phyloP scores from a whole-genome alignment of 176 grass and related monocot species.

The Triticum turgidum region DNA sequence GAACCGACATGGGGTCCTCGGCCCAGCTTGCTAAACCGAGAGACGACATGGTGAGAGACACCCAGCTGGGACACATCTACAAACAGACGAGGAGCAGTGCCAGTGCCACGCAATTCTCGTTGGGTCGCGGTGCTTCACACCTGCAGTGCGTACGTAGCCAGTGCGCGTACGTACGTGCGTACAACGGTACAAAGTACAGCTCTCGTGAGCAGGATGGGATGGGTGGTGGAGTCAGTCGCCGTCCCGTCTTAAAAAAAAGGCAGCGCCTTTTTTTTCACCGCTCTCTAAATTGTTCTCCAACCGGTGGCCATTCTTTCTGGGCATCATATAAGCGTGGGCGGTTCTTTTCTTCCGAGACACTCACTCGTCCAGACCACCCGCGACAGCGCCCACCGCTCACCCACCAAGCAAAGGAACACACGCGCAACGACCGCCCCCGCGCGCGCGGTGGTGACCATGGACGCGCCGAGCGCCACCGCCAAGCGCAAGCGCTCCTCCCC shows the following conservation, averaged over 20 bases:
- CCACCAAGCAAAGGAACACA: neutral
- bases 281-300: neutral
- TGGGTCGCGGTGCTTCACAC: neutral
- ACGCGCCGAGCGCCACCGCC: slow-evolving; percentile 1
- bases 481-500: slow-evolving; percentile 34
- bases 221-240: neutral
- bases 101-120: neutral
- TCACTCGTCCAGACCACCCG: neutral
- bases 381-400: neutral
- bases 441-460: slow-evolving; percentile 14
- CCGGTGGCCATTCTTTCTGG: neutral
- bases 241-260: neutral
- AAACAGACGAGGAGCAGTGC: too few relatives aligned
- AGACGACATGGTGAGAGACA: too few relatives aligned
- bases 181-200: neutral
- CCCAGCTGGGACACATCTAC: neutral
- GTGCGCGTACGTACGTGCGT: neutral
- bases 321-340: slow-evolving; percentile 19
- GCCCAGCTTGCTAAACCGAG: too few relatives aligned
- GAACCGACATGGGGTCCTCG: too few relatives aligned
- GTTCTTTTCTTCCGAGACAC: neutral
- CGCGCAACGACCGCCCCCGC: neutral
- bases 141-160: too few relatives aligned
- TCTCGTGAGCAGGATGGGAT: neutral
- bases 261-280: neutral